Evolutionary conservation across 768 basidiomycete species (phyloP), one percentile per base, ranked within the genome.

Genomic region (Suillus cothurnatus): DNA sequence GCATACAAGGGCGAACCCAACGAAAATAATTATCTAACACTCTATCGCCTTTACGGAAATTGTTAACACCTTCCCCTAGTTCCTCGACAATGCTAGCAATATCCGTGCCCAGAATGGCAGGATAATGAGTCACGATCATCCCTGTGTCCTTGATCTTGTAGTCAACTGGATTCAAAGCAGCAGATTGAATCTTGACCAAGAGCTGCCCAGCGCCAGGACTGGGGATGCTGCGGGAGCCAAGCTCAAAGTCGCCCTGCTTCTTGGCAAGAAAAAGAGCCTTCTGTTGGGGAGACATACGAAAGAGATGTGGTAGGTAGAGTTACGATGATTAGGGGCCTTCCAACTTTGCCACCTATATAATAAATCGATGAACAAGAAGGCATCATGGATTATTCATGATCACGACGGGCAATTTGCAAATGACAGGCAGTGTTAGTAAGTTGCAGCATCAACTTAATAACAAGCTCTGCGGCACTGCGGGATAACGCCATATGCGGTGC

Each of bases 121-220:
- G 83, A 65, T 67, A 84, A 6, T 71, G 61, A 4, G 78, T 69
- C 19, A 78, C 61, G 58, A 79, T 11, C 73, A 0, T 67, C 32
- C 8, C 78, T 79, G 58, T 67, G 57, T 71, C 62, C 52, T 76
- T 77, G 28, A 81, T 73, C 69, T 76, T 76, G 17, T 80, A 85
- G 71, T 80, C 83, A 39, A 81, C 68, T 6, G 85, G 85, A 67
- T 86, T 85, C 15, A 86, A 75, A 1, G 76, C 81, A 6, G 73
- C 69, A 0, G 81, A 68, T 45, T 78, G 69, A 52, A 83, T 61
- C 66, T 80, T 79, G 64, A 85, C 74, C 55, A 85, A 73, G 14
- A 85, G 63, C 66, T 85, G 76, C 9, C 78, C 79, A 6, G 71
- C 67, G 0, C 77, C 77, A 0, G 82, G 82, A 45, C 66, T 73